Percentiles rank a stretch among this genome's conserved stretches.
phyloP scores from a whole-genome alignment of 441 rosid genomes.

The Populus tomentosa region DNA sequence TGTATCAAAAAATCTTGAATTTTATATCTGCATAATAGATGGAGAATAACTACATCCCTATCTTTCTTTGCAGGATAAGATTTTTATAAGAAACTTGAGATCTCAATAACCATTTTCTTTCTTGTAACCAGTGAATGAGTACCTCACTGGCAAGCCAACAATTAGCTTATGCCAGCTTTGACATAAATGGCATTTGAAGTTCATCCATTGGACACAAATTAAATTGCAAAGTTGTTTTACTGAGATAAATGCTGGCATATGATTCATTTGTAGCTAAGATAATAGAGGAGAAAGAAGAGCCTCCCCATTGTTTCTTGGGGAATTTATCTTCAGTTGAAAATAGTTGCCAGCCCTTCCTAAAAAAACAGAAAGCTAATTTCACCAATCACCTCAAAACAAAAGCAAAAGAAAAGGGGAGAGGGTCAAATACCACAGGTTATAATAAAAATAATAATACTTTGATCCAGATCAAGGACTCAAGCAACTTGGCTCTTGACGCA shows the following conservation, averaged over 20 bases:
- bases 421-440: neutral
- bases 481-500: too few species aligned
- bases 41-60: neutral
- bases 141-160: too few species aligned
- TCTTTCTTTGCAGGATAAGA: neutral
- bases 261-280: neutral
- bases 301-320: neutral
- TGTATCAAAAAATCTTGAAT: neutral
- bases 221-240: neutral
- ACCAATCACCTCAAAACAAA: neutral
- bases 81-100: too few species aligned
- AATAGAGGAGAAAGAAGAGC: conserved; percentile 3
- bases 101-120: neutral
- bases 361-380: neutral
- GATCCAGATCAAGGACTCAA: too few species aligned
- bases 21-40: too few species aligned
- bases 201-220: too few species aligned
- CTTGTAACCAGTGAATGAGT: too few species aligned
- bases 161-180: too few species aligned
- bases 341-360: conserved; percentile 13
- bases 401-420: too few species aligned
- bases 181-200: neutral
- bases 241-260: neutral
- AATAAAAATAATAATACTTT: too few species aligned
- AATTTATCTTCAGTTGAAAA: conserved; percentile 13